Evolutionary conservation across 2,329 filamentous ascomycete species (phyloP), one percentile per base, ranked within the genome.

Genomic region (Monilinia aucupariae): DNA sequence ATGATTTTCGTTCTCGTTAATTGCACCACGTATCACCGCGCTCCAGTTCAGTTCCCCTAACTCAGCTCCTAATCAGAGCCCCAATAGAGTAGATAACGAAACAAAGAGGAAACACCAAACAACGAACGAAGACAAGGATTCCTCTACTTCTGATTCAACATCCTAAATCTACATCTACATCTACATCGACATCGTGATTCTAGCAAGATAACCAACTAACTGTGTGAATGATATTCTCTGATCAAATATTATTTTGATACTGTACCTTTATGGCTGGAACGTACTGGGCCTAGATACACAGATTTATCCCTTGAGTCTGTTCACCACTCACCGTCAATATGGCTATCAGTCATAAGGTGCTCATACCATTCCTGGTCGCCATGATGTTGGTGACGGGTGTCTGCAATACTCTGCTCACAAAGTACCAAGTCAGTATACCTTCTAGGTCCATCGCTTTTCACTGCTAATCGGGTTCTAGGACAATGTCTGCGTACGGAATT

Each of bases 301-400:
- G 15, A 51, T 25, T 49, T 12, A 49, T 50, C 20, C 56, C 30
- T 32, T 10, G 7, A 22, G 22, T 51, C 51, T 47, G 30, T 53
- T 22, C 32, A n/a, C 43, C 58, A 20, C 39, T 32, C 15, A 58
- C 25, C 60, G 25, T 56, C 60, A 62, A 22, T 30, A 62, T 62
- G 60, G 51, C 60, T 41, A 48, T 62, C 51, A 47, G n/a, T n/a
- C 41, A n/a, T 9, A 62, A 50, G 52, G 51, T 55, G 3, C 41
- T 91, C 62, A 84, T 97, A 65, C 92, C 92, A 45, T 83, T 97
- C 73, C 82, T 97, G 67, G 91, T 97, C 76, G 88, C 82, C 71
- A 96, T 97, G 91, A 97, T 97, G 93, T 82, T 97, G 74, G 78
- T 96, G 74, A 97, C 93, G 30, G 93, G 93, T 67, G 92, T 96